Evolutionary conservation across 495 filamentous ascomycete genomes (phyloP).

Genomic region (Bathelium albidoporum): DNA sequence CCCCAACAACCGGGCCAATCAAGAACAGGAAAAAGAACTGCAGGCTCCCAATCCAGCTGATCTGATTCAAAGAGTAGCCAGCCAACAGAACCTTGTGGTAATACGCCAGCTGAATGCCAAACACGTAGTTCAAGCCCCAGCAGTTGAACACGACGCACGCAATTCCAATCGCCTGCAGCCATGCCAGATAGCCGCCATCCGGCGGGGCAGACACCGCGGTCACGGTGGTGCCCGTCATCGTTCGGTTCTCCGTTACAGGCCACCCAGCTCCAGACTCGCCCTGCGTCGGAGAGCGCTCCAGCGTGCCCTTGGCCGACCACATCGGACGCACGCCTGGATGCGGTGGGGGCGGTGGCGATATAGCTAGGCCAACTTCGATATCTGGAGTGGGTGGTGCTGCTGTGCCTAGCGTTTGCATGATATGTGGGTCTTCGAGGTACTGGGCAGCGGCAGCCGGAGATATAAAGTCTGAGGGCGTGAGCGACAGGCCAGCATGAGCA

Average conservation of each 20-base stretch:
- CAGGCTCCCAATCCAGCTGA: conserved; percentile 29
- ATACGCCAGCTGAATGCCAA: conserved; percentile 28
- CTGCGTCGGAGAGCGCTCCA: neutral
- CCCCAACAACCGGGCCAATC: conserved; percentile 23
- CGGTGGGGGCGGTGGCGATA: too few relatives aligned
- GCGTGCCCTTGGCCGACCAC: neutral
- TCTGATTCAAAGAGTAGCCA: conserved; percentile 18
- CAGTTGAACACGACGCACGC: conserved; percentile 17
- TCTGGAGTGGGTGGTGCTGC: too few relatives aligned
- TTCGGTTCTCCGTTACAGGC: neutral
- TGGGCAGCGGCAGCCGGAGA: too few relatives aligned
- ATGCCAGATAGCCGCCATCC: conserved; percentile 7
- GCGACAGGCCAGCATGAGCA: too few relatives aligned
- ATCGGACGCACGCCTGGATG: neutral
- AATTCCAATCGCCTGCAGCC: conserved; percentile 12
- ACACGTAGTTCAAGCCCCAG: conserved; percentile 19
- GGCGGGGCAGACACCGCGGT: too few relatives aligned
- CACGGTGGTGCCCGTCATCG: neutral
- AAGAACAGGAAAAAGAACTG: conserved; percentile 28
- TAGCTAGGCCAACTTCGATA: too few relatives aligned
- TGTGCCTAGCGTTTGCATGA: neutral
- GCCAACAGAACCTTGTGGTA: conserved; percentile 19
- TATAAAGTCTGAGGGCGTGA: too few relatives aligned
- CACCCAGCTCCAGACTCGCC: neutral
- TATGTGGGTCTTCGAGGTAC: too few relatives aligned